Base-by-base conservation (phyloP, 495 filamentous ascomycete species). In the Penicillium flavigenum region DNA sequence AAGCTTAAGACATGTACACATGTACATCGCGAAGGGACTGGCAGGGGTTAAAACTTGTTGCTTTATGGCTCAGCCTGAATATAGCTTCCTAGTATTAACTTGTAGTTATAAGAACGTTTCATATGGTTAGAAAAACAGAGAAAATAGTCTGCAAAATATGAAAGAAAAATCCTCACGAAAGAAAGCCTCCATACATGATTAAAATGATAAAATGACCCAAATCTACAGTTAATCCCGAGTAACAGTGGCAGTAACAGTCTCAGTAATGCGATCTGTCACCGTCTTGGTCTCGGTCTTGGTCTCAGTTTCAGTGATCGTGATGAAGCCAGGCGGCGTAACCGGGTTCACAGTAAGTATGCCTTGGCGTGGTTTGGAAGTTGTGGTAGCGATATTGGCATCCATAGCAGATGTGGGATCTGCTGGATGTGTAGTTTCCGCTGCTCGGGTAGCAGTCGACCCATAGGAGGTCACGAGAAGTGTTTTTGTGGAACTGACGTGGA, bases 241-340 rank as follows among this genome's bases (percentile, higher is more conserved):
- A 10, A 58, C 55, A 17, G 55, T 62, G 19, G 51, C 32, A 61
- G 62, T 70, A 31, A 51, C 56, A 26, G 62, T 68, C 47, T 58
- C 51, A 4, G 56, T 65, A 24, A 49, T 41, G 20, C 56, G 58
- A 17, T 47, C 51, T 9, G 56, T 59, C 16, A 62, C 47, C 1
- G 43, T 61, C n/a, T 46, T 46, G 22, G 56, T 63, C 43, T 47
- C 51, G 0, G 61, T 63, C 43, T 47, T 47, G 0, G 61, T 63
- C 27, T 22, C 27, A 2, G 58, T 58, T 10, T 47, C 55, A 16
- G 55, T 52, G 27, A 65, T 24, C 5, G 56, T 54, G 16, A 61
- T 29, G 10, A 54, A 57, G 1, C 51, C 52, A 26, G 54, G 26
- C 2, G 57, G 56, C 9, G 60, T 63, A 10, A 65, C 17, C 1